phyloP scores from a whole-genome alignment of 2,329 filamentous ascomycete genomes.

The Parastagonospora nodorum region DNA sequence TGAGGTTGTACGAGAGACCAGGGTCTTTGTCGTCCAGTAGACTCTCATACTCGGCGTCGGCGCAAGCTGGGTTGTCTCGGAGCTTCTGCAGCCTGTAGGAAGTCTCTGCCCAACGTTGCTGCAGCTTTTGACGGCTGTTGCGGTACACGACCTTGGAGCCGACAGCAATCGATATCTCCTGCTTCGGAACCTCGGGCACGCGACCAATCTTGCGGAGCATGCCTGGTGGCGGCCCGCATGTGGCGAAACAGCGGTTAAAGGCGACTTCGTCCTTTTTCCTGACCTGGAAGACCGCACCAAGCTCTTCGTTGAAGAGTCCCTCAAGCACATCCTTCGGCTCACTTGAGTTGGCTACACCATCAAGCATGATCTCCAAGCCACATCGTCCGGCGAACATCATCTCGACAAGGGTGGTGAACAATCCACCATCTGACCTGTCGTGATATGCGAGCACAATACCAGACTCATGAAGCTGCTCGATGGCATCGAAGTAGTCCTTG shows the following conservation, averaged over 20 bases:
- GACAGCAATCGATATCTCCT: conserved; percentile 77
- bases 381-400: conserved; percentile 98
- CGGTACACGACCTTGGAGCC: conserved; percentile 71
- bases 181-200: conserved; percentile 70
- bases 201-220: conserved; percentile 84
- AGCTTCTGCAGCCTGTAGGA: conserved; percentile 90
- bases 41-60: conserved; percentile 78
- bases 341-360: conserved; percentile 68
- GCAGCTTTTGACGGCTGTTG: conserved; percentile 72
- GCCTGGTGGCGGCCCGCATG: conserved; percentile 80
- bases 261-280: conserved; percentile 80
- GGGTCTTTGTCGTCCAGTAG: conserved; percentile 78
- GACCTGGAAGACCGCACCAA: conserved; percentile 95
- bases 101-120: conserved; percentile 86
- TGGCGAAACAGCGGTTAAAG: conserved; percentile 90
- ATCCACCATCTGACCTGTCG: conserved; percentile 89
- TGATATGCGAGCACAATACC: conserved; percentile 89
- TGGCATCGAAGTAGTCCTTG: conserved; percentile 89
- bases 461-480: conserved; percentile 69
- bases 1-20: conserved; percentile 82
- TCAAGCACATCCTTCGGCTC: conserved; percentile 70
- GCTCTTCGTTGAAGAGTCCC: conserved; percentile 91
- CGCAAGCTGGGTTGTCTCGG: conserved; percentile 85
- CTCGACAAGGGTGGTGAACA: conserved; percentile 88
- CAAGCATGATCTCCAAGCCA: conserved; percentile 83